Base-by-base conservation (phyloP, 163 green algal genomes). In the Chloromonas sp. region DNA sequence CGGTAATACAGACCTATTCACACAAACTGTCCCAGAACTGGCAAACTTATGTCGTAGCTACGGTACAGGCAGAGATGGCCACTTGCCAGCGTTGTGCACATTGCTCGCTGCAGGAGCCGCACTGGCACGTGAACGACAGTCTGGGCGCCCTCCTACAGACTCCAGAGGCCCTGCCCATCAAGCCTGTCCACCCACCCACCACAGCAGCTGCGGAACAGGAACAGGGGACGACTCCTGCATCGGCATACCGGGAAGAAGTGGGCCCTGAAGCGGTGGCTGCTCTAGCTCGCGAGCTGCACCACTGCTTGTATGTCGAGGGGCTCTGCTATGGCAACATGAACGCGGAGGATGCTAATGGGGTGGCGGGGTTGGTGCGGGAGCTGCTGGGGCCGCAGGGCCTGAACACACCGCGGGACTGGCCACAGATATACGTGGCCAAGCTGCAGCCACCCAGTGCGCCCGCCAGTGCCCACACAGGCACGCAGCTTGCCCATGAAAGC, bases 91-190 rank as follows among this genome's bases (percentile, higher is more conserved):
- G n/a, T n/a, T n/a, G n/a, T n/a, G n/a, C n/a, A n/a, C n/a, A n/a
- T n/a, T n/a, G n/a, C n/a, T n/a, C 36, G 36, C 36, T 88, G 59
- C 87, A 87, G 81, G 60, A 61, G 58, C 83, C 85, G 58, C 83
- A 88, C 78, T 91, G 87, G 87, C 87, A 90, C 36, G 87, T 86
- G 59, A 78, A 74, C 15, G 71, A 86, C 0, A 81, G 78, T 80
- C 1, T 84, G 2, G 61, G 36, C 0, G 78, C 61, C 3, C 13
- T 86, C 14, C 84, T 87, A 66, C 61, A 89, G 36, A 36, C 36
- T 36, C 36, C 36, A 36, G 36, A 36, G 36, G 36, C 36, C 36
- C 36, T 36, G 36, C 36, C 36, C 36, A 36, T 36, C 36, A 36
- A 36, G 36, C 36, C 36, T 36, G 36, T 36, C 36, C 36, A 36